Conservation (phyloP, 352 stramenopile species). For the Detonula confervacea region DNA sequence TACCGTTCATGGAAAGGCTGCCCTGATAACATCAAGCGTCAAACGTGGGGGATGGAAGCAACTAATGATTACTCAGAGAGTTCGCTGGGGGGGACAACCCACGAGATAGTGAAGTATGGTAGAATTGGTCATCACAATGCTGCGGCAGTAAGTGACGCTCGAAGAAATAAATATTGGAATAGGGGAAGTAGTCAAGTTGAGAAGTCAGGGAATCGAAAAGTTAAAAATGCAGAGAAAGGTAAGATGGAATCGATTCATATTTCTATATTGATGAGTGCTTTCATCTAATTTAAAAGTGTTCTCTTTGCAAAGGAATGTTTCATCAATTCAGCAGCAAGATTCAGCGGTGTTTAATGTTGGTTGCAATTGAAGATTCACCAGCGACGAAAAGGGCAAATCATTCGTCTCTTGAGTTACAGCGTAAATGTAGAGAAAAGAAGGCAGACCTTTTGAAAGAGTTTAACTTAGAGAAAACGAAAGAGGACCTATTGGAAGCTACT, state of each 20-base stretch:
- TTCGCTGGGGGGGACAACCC: constrained; percentile 5
- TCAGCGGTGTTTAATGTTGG: neutral
- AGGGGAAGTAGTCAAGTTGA: no score
- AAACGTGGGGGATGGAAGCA: neutral
- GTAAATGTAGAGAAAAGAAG: neutral
- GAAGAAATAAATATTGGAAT: constrained; percentile 6
- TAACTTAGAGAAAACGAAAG: neutral
- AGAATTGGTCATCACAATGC: neutral
- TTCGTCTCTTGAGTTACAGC: neutral
- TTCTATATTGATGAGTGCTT: constrained; percentile 6
- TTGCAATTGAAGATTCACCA: neutral
- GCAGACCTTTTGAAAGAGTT: neutral
- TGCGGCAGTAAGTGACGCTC: neutral
- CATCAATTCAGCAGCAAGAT: neutral
- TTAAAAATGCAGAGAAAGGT: no score
- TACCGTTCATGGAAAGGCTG: neutral
- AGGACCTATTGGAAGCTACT: neutral
- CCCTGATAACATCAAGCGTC: neutral
- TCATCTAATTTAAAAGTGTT: no score
- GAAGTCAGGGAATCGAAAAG: no score
- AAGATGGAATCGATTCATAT: no score
- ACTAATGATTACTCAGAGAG: constrained; percentile 13
- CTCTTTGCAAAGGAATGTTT: no score
- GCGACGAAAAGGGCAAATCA: neutral
- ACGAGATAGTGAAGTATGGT: neutral